A percentile compares a stretch with the other conserved stretches of the same genome.
phyloP scores from a whole-genome alignment of 371 early-diverging fungal genomes.

The Mucor racemosus region DNA sequence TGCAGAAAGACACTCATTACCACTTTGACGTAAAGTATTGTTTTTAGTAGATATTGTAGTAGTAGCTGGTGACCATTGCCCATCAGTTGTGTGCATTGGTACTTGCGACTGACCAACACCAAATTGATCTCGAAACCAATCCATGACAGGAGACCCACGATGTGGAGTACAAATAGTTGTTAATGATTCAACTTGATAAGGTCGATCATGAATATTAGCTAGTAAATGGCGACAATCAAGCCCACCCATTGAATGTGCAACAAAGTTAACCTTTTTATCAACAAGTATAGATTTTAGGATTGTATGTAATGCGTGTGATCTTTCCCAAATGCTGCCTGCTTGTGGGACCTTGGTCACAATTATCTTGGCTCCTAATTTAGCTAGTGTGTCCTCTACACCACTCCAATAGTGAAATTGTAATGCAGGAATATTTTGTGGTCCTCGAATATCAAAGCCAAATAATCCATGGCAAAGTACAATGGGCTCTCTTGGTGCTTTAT shows the following conservation, averaged over 20 bases:
- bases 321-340: slow-evolving; percentile 77
- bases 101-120: slow-evolving; percentile 50
- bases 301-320: slow-evolving; percentile 79
- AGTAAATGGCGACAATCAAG: slow-evolving; percentile 88
- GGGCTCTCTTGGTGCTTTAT: slow-evolving; percentile 80
- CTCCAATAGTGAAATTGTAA: slow-evolving; percentile 93
- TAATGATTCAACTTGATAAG: slow-evolving; percentile 73
- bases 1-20: not conserved
- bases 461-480: slow-evolving; percentile 91
- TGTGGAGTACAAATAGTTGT: slow-evolving; percentile 95
- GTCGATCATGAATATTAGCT: slow-evolving; percentile 68
- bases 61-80: not conserved
- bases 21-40: slow-evolving; percentile 1
- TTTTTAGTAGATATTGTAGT: slow-evolving; percentile 4
- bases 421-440: slow-evolving; percentile 76
- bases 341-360: slow-evolving; percentile 81
- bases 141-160: slow-evolving; percentile 89
- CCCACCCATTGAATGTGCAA: slow-evolving; percentile 95
- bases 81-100: not conserved
- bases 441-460: slow-evolving; percentile 86
- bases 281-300: slow-evolving; percentile 61
- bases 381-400: slow-evolving; percentile 82
- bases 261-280: slow-evolving; percentile 75
- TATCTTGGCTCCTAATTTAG: slow-evolving; percentile 84
- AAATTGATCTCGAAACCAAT: slow-evolving; percentile 84